phyloP scores from a whole-genome alignment of 164 flowering plant genomes.

The Macadamia integrifolia region DNA sequence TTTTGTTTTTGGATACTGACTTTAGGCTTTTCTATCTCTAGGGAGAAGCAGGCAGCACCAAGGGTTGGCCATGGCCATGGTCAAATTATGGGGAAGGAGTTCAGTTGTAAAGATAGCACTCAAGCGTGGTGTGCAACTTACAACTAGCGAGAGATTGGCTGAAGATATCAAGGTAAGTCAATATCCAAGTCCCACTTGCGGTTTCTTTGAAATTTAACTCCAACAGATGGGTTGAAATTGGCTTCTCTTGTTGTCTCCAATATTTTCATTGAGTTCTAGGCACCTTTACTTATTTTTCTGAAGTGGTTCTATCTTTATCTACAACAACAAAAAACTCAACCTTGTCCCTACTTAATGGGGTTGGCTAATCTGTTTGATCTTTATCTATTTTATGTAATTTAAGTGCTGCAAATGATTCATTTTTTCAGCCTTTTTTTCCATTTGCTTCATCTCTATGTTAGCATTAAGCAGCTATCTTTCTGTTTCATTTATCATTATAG shows the following conservation, averaged over 20 bases:
- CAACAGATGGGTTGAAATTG: neutral
- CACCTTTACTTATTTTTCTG: neutral
- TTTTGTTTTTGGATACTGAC: neutral
- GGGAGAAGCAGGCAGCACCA: slow-evolving; percentile 93
- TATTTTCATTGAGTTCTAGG: slow-evolving; percentile 1
- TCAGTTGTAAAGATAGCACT: slow-evolving; percentile 81
- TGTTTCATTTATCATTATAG: too few species aligned
- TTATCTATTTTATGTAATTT: neutral
- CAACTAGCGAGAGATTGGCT: slow-evolving; percentile 93
- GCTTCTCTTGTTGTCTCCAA: neutral
- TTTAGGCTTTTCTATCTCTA: slow-evolving; percentile 19
- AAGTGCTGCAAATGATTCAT: neutral
- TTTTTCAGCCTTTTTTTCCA: too few species aligned
- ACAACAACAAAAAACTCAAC: too few species aligned
- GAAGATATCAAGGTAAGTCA: slow-evolving; percentile 76
- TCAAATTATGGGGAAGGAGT: slow-evolving; percentile 84
- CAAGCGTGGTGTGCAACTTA: slow-evolving; percentile 88
- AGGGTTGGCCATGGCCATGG: slow-evolving; percentile 84
- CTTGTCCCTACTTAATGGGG: too few species aligned
- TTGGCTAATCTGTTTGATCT: neutral
- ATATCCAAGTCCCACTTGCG: neutral
- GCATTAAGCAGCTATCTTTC: too few species aligned
- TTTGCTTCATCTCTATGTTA: neutral
- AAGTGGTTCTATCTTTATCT: neutral
- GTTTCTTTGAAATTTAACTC: neutral